Conservation (phyloP, 1,284 basidiomycete genomes). For the Porodaedalea pini region DNA sequence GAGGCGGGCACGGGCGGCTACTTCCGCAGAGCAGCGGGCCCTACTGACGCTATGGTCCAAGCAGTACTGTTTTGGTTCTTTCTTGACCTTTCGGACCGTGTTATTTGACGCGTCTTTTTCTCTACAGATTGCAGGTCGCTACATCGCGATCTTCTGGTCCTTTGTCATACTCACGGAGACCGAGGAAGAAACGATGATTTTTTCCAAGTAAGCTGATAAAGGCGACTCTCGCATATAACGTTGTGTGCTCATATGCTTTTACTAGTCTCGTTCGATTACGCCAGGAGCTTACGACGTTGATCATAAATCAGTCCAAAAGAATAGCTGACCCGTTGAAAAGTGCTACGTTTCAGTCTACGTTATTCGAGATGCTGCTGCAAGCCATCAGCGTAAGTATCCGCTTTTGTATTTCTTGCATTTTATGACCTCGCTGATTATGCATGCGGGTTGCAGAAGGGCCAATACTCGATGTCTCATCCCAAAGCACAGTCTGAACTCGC, state of each 20-base stretch:
- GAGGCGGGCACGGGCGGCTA: constrained; percentile 65
- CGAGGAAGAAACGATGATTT: constrained; percentile 91
- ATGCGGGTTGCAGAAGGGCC: constrained; percentile 31
- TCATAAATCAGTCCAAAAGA: constrained; percentile 67
- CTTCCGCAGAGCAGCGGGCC: constrained; percentile 58
- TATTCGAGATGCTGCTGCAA: constrained; percentile 77
- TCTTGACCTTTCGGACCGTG: background rate
- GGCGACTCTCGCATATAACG: background rate
- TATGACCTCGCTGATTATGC: too few relatives aligned
- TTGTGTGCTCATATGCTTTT: constrained; percentile 3
- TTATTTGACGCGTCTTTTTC: background rate
- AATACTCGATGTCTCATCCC: constrained; percentile 47
- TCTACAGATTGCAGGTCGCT: constrained; percentile 53
- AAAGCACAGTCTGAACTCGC: constrained; percentile 54
- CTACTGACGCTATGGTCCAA: constrained; percentile 66
- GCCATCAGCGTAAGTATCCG: constrained; percentile 63
- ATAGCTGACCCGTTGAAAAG: constrained; percentile 58
- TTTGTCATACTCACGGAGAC: constrained; percentile 77
- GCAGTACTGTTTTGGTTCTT: constrained; percentile 38
- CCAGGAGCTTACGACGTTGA: constrained; percentile 79
- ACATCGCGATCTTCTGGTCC: constrained; percentile 75
- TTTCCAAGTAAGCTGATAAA: constrained; percentile 68
- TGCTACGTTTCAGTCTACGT: constrained; percentile 65
- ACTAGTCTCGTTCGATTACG: constrained; percentile 79
- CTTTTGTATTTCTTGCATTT: constrained; percentile 9